Conservation (phyloP, 2,329 filamentous ascomycete species). For the Paecilomyces dactylethromorphus region DNA sequence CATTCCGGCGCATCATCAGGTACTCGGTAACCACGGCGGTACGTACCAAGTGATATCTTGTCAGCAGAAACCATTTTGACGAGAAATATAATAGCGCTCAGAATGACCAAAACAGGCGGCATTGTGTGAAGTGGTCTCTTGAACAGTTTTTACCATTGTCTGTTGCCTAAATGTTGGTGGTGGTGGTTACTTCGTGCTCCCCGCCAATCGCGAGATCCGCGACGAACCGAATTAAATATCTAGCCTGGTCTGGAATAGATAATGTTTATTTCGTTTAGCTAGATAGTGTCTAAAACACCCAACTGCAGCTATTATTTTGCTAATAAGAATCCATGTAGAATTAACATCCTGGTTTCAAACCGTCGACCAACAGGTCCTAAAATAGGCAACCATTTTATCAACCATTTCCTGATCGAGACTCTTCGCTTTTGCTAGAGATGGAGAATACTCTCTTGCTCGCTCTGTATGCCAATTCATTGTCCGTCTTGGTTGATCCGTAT, state of each 20-base stretch:
- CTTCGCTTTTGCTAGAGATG: slow-evolving; percentile 7
- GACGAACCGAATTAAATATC: too few relatives aligned
- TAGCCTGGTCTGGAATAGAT: background rate
- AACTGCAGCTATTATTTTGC: too few relatives aligned
- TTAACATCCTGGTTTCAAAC: background rate
- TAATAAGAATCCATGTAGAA: too few relatives aligned
- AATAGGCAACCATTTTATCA: slow-evolving; percentile 30
- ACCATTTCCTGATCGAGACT: slow-evolving; percentile 20
- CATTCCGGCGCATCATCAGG: slow-evolving; percentile 1
- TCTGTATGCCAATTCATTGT: slow-evolving; percentile 12
- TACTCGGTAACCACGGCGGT: background rate
- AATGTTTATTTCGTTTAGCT: background rate
- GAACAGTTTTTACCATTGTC: background rate
- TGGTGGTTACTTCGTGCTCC: too few relatives aligned
- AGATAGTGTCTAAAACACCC: too few relatives aligned
- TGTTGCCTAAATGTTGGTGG: background rate
- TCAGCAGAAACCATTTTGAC: background rate
- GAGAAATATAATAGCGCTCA: background rate
- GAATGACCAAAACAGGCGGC: background rate
- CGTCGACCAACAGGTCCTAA: slow-evolving; percentile 9
- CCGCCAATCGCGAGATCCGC: too few relatives aligned
- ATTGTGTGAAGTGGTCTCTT: background rate
- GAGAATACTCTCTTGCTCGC: slow-evolving; percentile 9
- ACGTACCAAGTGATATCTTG: background rate
- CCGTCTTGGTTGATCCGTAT: slow-evolving; percentile 13